These are phyloP conservation scores for Serendipita sp. DNA, from an alignment of 768 basidiomycete species.

Conservation along the genomic window DNA sequence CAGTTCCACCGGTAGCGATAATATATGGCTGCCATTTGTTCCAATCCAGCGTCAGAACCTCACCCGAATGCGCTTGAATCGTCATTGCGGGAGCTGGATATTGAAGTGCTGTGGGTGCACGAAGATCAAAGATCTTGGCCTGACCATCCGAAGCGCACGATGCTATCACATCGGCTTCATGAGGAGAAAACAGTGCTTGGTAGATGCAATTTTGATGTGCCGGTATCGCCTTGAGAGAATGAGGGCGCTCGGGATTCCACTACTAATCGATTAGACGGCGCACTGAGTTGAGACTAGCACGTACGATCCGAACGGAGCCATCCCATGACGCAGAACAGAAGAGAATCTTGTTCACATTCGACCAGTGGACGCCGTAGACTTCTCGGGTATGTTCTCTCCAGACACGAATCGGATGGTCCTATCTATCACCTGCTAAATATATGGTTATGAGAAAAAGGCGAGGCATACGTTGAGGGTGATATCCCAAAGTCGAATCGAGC, in stretches of 20 bases:
- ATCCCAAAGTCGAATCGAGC: slow-evolving; percentile 84
- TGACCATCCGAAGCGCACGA: slow-evolving; percentile 82
- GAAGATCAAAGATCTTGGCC: slow-evolving; percentile 58
- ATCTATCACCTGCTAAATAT: slow-evolving; percentile 6
- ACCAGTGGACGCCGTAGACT: slow-evolving; percentile 92
- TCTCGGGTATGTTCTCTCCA: slow-evolving; percentile 95
- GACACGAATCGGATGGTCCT: slow-evolving; percentile 78
- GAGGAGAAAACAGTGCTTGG: slow-evolving; percentile 83
- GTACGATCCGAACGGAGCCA: slow-evolving; percentile 69
- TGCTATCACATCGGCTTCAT: slow-evolving; percentile 64
- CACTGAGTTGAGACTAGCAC: slow-evolving; percentile 18
- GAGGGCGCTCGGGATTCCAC: slow-evolving; percentile 77
- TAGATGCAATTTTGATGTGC: slow-evolving; percentile 51
- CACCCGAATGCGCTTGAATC: slow-evolving; percentile 59
- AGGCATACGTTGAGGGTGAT: slow-evolving; percentile 57
- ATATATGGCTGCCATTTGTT: slow-evolving; percentile 77
- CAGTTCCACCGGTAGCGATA: slow-evolving; percentile 66
- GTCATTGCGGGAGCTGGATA: slow-evolving; percentile 10
- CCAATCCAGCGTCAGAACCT: slow-evolving; percentile 76
- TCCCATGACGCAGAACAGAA: slow-evolving; percentile 90
- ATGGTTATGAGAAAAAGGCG: neutral
- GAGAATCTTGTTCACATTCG: slow-evolving; percentile 75
- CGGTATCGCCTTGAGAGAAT: slow-evolving; percentile 70
- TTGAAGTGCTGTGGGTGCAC: slow-evolving; percentile 12
- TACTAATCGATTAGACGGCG: slow-evolving; percentile 18